Evolutionary conservation across 805 yeast species (phyloP).

Genomic region (Wickerhamomyces mucosus): DNA sequence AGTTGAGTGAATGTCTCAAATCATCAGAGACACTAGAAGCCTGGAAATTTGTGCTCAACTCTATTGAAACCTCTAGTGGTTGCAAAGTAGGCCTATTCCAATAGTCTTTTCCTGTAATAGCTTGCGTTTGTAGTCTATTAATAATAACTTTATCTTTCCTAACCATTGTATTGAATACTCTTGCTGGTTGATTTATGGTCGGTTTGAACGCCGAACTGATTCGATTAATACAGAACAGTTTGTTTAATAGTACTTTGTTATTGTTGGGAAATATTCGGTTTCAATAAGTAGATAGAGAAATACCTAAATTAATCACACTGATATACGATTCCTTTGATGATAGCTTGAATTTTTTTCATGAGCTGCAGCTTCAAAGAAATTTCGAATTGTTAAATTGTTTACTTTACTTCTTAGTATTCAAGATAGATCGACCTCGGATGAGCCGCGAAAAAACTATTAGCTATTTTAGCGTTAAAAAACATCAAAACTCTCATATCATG

Average conservation of each 20-base stretch:
- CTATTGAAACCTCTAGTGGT: conserved; percentile 51
- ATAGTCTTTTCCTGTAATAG: conserved; percentile 63
- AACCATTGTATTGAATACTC: conserved; percentile 1
- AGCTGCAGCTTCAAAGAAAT: no score
- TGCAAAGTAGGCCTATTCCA: conserved; percentile 65
- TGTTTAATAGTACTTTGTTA: not conserved
- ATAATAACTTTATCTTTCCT: conserved; percentile 19
- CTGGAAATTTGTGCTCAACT: conserved; percentile 55
- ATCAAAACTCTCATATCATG: no score
- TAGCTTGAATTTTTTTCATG: no score
- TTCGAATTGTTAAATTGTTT: no score
- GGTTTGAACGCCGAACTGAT: not conserved
- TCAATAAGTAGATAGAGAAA: no score
- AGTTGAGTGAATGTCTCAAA: conserved; percentile 72
- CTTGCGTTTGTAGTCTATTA: conserved; percentile 44
- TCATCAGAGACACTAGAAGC: conserved; percentile 78
- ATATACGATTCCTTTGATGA: no score
- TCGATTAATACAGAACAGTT: not conserved
- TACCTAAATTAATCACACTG: not conserved
- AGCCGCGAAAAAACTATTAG: no score
- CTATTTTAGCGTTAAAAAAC: no score
- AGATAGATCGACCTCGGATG: no score
- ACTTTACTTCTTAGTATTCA: no score
- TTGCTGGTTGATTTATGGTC: no score
- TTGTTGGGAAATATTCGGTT: no score